A percentile compares a stretch with the other conserved stretches of the same genome.
Evolutionary conservation across 163 green algal genomes (phyloP).

Genomic region (Scenedesmus sp.): DNA sequence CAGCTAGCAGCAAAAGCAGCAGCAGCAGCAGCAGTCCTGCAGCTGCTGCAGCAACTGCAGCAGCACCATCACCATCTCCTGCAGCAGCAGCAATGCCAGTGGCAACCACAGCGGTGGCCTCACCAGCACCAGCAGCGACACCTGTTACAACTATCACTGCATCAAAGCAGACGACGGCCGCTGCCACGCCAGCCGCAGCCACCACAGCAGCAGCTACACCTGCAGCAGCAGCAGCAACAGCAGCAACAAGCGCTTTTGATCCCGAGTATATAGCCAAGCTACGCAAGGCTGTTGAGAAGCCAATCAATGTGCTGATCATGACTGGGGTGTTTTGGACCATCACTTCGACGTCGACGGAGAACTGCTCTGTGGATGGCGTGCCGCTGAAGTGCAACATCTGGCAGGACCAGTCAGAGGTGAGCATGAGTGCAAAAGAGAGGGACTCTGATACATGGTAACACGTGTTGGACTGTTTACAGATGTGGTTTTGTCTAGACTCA

Average conservation of each 20-base stretch:
- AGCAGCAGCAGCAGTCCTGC: not conserved
- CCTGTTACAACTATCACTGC: not conserved
- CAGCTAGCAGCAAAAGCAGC: not conserved
- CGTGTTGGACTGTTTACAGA: not conserved
- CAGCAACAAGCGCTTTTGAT: not conserved
- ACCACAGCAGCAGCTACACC: not conserved
- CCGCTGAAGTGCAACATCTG: not conserved
- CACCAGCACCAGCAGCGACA: not conserved
- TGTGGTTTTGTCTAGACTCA: no score
- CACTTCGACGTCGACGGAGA: not conserved
- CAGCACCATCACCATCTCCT: not conserved
- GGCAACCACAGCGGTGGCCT: not conserved
- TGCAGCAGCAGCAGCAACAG: not conserved
- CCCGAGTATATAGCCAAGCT: not conserved
- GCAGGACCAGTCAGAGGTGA: conserved; percentile 4
- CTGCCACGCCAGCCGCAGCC: not conserved
- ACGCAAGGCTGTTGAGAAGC: conserved; percentile 9
- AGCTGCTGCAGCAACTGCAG: not conserved
- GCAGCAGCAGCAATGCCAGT: not conserved
- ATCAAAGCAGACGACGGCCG: not conserved
- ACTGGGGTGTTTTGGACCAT: conserved; percentile 17
- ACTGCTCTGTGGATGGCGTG: conserved; percentile 30
- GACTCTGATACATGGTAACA: not conserved
- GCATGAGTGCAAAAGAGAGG: not conserved
- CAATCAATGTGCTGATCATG: conserved; percentile 27